Conservation (phyloP, 2,329 filamentous ascomycete genomes). For the Trichoderma breve region DNA sequence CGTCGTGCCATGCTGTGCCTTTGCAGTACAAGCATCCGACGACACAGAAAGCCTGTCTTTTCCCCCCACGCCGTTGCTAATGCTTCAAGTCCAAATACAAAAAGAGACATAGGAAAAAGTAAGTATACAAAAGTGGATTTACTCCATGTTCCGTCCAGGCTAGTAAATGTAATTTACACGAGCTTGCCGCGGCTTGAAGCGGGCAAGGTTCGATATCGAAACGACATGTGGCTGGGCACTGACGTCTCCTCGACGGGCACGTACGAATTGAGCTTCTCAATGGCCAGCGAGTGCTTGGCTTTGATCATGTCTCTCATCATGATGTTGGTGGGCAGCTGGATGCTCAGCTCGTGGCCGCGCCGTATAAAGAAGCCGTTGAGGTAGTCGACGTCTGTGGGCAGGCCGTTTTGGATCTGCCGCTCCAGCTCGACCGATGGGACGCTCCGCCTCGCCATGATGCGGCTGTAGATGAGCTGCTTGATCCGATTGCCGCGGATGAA, state of each 20-base stretch:
- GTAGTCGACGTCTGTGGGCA: constrained; percentile 73
- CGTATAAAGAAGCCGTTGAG: constrained; percentile 85
- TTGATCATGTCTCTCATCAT: constrained; percentile 71
- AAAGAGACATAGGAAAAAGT: neutral
- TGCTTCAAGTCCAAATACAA: neutral
- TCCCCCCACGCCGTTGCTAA: neutral
- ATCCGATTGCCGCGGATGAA: constrained; percentile 60
- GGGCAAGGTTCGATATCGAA: constrained; percentile 26
- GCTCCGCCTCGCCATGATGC: constrained; percentile 45
- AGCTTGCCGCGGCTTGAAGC: neutral
- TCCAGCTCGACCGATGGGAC: constrained; percentile 61
- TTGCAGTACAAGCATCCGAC: neutral
- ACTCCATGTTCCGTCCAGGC: neutral
- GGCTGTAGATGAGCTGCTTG: constrained; percentile 53
- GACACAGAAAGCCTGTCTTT: neutral
- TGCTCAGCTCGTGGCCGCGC: constrained; percentile 67
- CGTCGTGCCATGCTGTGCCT: neutral
- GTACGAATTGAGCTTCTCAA: constrained; percentile 33
- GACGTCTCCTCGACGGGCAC: constrained; percentile 39
- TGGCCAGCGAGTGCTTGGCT: constrained; percentile 54
- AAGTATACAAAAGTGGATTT: neutral
- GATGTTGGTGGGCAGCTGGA: constrained; percentile 71
- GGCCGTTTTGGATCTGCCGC: constrained; percentile 59
- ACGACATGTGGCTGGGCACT: constrained; percentile 26
- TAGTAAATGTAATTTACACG: neutral